Evolutionary conservation across 2,329 filamentous ascomycete species (phyloP), one percentile per base, ranked within the genome.

Genomic region (Talaromyces atroroseus): DNA sequence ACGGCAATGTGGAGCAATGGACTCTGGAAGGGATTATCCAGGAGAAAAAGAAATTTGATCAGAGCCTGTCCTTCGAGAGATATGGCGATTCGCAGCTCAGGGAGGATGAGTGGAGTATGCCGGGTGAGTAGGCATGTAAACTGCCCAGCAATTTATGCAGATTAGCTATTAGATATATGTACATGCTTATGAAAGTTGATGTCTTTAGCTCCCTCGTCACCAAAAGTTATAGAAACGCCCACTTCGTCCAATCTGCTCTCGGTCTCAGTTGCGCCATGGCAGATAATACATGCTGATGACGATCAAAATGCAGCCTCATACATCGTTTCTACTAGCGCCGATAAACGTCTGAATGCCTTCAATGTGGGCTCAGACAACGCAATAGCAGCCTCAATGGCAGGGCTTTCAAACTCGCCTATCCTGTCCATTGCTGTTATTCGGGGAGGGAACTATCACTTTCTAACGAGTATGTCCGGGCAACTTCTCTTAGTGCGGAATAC

Each of bases 1-100:
- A 48, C 11, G 29, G 60, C 10, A 57, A 64, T 11, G 72, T 71
- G 49, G 71, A 72, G 29, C 72, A 76, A 53, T 71, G 83, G 66
- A 83, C 82, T 2, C 77, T 86, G 52, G 82, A 86, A 63, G 72
- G 77, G 46, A 72, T 85, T n/a, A 71, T 86, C 7, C 76, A 83
- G 49, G 82, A 86, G 68, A 86, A 85, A 70, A 78, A 75, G 62
- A 72, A 71, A 0, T 85, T 81, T 61, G 83, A 86, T 63, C 65
- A 81, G 12, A 81, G 73, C 55, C 65, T 79, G 24, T 74, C 71
- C 2, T 84, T 83, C 59, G 82, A 85, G 64, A 82, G 80, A 63
- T 66, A 80, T 48, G 78, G 76, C 5, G 59, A 76, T n/a, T 73
- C 77, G 55, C 69, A 34, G 16, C 24, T 24, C 16, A 44, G 40